Percentiles rank a stretch among this genome's conserved stretches.
Conservation (phyloP, 345 rosid genomes). For the Populus ilicifolia region DNA sequence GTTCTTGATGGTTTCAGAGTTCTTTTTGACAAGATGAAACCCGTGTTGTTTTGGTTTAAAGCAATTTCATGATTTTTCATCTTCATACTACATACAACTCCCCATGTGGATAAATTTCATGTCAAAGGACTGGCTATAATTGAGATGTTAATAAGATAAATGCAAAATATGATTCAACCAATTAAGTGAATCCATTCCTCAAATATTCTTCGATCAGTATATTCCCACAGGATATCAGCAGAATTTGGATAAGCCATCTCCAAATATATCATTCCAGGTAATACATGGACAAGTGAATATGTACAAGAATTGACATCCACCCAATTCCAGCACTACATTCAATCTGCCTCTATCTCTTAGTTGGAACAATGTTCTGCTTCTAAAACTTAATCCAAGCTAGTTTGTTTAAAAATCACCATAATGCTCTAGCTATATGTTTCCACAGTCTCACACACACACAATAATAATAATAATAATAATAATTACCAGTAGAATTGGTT, state of each 20-base stretch:
- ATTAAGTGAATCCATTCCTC: background rate
- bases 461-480: background rate
- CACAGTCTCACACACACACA: background rate
- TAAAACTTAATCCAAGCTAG: background rate
- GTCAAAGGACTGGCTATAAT: too few relatives aligned
- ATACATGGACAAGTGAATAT: background rate
- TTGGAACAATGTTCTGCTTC: background rate
- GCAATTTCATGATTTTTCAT: too few relatives aligned
- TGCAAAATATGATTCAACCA: too few relatives aligned
- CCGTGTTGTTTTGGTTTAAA: too few relatives aligned
- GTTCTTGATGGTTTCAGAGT: background rate
- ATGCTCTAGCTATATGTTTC: background rate
- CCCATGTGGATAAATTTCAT: too few relatives aligned
- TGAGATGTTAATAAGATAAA: too few relatives aligned
- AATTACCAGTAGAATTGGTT: background rate
- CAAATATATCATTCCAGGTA: background rate
- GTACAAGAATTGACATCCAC: background rate
- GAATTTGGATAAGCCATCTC: background rate
- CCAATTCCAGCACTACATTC: background rate
- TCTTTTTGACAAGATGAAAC: background rate
- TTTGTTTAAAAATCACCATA: background rate
- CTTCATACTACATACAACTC: too few relatives aligned
- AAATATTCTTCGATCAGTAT: background rate
- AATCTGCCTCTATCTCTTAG: background rate
- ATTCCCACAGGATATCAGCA: background rate